Conservation (phyloP, 2,329 filamentous ascomycete genomes). For the Rutstroemia sydowiana region DNA sequence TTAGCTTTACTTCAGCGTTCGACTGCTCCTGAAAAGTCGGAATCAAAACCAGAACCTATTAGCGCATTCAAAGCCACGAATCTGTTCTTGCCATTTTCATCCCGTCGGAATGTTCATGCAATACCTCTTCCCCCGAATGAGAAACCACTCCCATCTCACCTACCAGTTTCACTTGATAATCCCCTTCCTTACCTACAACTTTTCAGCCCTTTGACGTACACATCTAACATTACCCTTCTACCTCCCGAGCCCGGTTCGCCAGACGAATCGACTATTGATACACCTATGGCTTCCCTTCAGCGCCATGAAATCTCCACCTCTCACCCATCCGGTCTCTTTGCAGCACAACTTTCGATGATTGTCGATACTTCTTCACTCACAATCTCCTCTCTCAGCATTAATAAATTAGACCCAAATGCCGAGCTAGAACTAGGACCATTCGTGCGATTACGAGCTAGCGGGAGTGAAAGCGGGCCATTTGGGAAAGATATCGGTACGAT, state of each 20-base stretch:
- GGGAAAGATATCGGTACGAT: slow-evolving; percentile 51
- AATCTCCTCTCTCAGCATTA: slow-evolving; percentile 46
- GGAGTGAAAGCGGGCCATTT: slow-evolving; percentile 38
- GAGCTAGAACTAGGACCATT: slow-evolving; percentile 50
- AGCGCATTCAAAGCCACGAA: slow-evolving; percentile 27
- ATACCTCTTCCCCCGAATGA: slow-evolving; percentile 30
- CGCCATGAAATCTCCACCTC: slow-evolving; percentile 46
- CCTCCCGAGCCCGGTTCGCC: slow-evolving; percentile 26
- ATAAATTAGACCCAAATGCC: slow-evolving; percentile 50
- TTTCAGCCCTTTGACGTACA: slow-evolving; percentile 61
- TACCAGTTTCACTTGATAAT: slow-evolving; percentile 54
- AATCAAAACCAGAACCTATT: slow-evolving; percentile 14
- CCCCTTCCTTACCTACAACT: slow-evolving; percentile 62
- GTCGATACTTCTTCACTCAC: slow-evolving; percentile 47
- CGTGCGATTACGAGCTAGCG: slow-evolving; percentile 28
- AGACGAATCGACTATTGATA: slow-evolving; percentile 14
- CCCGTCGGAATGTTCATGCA: slow-evolving; percentile 19
- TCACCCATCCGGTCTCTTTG: slow-evolving; percentile 47
- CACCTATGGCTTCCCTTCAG: slow-evolving; percentile 37
- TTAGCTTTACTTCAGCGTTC: slow-evolving; percentile 22
- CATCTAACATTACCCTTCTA: slow-evolving; percentile 44
- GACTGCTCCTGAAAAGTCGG: slow-evolving; percentile 14
- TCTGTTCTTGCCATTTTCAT: slow-evolving; percentile 28
- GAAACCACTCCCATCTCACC: slow-evolving; percentile 50
- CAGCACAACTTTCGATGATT: slow-evolving; percentile 48